Base-by-base conservation (phyloP, 2,329 filamentous ascomycete species). In the Sporothrix phasma region DNA sequence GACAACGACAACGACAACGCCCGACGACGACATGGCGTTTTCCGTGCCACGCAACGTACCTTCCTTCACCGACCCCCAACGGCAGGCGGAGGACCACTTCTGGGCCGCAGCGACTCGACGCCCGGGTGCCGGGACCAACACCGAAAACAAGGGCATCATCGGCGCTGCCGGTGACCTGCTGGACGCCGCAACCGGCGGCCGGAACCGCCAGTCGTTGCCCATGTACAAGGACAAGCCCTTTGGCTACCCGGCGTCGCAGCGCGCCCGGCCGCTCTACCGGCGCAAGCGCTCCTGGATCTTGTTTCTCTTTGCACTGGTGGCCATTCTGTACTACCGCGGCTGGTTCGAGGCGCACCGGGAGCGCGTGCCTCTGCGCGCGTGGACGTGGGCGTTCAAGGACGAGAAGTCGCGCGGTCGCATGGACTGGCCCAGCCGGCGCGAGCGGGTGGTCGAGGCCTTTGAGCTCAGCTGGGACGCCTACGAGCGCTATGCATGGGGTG, bases 141-240 rank as follows among this genome's bases (percentile, higher is more conserved):
- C 64, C 26, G 41, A 46, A 34, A 43, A 13, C 22, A 76, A 77
- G 65, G 80, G 77, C 56, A 79, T 90, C 45, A 79, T 87, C 58
- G 82, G 83, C 69, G 84, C 83, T 67, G 79, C 90, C 41, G 83
- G 82, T 60, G 81, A 80, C 65, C 81, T 92, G 66, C 86, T 92
- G 67, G 84, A 86, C 43, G 83, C 76, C 26, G 74, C 66, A 39
- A 67, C 71, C 77, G 66, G 62, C 49, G 54, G 60, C 37, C 53
- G 65, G 31, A 39, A 34, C 19, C 45, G 54, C 29, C 78, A 74
- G 66, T 79, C 85, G 65, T 78, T 99, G 67, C 94, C 94, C 53
- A 92, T 97, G 89, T 99, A 99, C 79, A 99, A 99, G 77, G 94
- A 99, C 77, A 99, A 99, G 75, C 94, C 94, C n/a, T 94, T 90